Conservation (phyloP, 768 basidiomycete species). For the Amanita pallidorosea region DNA sequence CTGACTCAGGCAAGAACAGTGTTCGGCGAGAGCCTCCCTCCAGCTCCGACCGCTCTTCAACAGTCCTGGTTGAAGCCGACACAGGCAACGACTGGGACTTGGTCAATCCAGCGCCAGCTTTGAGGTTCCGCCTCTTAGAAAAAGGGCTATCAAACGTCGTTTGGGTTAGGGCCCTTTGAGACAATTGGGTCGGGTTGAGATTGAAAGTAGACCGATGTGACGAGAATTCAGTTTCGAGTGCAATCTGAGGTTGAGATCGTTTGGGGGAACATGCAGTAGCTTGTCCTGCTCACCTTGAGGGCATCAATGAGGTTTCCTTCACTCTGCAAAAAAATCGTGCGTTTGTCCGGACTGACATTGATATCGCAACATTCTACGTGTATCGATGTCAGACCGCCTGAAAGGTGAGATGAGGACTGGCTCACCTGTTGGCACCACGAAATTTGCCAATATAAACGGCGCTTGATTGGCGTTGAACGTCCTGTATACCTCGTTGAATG, state of each 20-base stretch:
- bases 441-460: constrained; percentile 78
- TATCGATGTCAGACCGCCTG: background rate
- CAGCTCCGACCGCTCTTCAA: too few species aligned
- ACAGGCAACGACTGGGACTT: background rate
- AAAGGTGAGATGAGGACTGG: constrained; percentile 1
- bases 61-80: background rate
- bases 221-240: constrained; percentile 59
- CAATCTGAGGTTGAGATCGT: constrained; percentile 28
- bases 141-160: background rate
- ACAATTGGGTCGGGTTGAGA: constrained; percentile 22
- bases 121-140: constrained; percentile 1
- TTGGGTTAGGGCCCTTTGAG: constrained; percentile 13
- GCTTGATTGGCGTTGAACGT: constrained; percentile 63
- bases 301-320: constrained; percentile 71
- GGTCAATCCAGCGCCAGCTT: background rate
- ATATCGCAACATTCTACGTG: constrained; percentile 70
- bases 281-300: constrained; percentile 48
- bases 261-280: background rate
- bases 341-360: constrained; percentile 94
- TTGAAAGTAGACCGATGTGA: constrained; percentile 67
- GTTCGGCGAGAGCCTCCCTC: background rate
- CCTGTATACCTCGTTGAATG: constrained; percentile 88
- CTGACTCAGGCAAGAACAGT: constrained; percentile 7
- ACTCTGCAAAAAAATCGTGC: constrained; percentile 87
- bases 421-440: constrained; percentile 71